Conservation (phyloP, 2,329 filamentous ascomycete genomes). For the Drechmeria coniospora region DNA sequence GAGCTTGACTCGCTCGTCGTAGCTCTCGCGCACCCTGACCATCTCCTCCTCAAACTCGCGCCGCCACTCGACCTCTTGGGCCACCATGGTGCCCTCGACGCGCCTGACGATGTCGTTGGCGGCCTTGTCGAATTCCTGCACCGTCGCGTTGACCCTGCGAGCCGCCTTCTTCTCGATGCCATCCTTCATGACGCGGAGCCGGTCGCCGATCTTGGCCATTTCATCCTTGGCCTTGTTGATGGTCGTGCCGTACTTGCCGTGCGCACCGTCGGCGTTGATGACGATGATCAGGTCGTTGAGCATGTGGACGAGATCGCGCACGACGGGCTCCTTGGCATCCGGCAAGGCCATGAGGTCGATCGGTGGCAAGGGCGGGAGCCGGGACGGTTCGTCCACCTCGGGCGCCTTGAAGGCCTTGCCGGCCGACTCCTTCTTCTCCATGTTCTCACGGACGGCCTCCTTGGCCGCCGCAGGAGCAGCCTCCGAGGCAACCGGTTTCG, state of each 20-base stretch:
- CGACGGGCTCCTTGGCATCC: conserved; percentile 68
- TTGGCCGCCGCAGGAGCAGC: too few species aligned
- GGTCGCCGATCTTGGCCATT: conserved; percentile 59
- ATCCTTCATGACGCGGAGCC: conserved; percentile 60
- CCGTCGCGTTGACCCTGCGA: conserved; percentile 54
- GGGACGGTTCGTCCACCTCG: conserved; percentile 51
- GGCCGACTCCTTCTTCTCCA: conserved; percentile 10
- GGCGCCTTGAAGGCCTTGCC: conserved; percentile 33
- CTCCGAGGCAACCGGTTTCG: conserved; percentile 16
- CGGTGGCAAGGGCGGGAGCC: conserved; percentile 45
- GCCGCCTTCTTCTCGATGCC: conserved; percentile 57
- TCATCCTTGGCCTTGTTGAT: conserved; percentile 78
- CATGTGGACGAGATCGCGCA: conserved; percentile 88
- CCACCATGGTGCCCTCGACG: conserved; percentile 69
- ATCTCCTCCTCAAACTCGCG: conserved; percentile 80
- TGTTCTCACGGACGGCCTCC: conserved; percentile 11
- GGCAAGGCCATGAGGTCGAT: conserved; percentile 67
- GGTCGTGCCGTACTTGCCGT: conserved; percentile 60
- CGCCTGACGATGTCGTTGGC: conserved; percentile 76
- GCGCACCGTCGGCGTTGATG: conserved; percentile 72
- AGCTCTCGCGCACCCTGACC: conserved; percentile 59
- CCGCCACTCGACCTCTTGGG: conserved; percentile 70
- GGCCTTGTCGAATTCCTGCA: conserved; percentile 69
- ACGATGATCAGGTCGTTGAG: conserved; percentile 92
- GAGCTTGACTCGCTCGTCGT: conserved; percentile 63